phyloP scores from a whole-genome alignment of 2,329 filamentous ascomycete species.

The Kalmusia sp. region DNA sequence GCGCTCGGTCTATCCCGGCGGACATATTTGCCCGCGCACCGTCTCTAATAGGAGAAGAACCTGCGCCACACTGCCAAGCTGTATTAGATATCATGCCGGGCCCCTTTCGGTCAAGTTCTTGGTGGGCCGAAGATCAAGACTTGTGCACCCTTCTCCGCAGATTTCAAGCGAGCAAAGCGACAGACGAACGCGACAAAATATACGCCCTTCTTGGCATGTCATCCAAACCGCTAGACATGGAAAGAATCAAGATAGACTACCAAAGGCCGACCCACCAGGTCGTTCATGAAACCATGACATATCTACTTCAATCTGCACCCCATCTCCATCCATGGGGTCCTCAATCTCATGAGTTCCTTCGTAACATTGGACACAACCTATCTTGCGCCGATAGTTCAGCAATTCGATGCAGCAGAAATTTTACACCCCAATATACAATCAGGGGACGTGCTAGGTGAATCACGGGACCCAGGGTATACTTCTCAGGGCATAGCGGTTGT shows the following conservation, averaged over 20 bases:
- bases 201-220: slow-evolving; percentile 20
- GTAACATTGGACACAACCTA: slow-evolving; percentile 3
- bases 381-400: neutral
- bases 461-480: neutral
- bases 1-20: slow-evolving; percentile 3
- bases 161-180: slow-evolving; percentile 16
- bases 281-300: slow-evolving; percentile 4
- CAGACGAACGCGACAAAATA: slow-evolving; percentile 18
- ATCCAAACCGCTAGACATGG: slow-evolving; percentile 9
- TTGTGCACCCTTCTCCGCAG: slow-evolving; percentile 4
- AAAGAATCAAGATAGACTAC: slow-evolving; percentile 16
- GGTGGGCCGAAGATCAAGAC: neutral
- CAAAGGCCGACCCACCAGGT: slow-evolving; percentile 4
- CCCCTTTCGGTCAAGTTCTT: slow-evolving; percentile 1
- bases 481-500: neutral
- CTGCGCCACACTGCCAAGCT: slow-evolving; percentile 1
- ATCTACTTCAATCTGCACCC: slow-evolving; percentile 4
- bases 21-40: slow-evolving; percentile 1
- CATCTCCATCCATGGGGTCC: neutral
- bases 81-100: slow-evolving; percentile 3
- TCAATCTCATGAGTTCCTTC: slow-evolving; percentile 8
- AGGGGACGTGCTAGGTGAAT: neutral
- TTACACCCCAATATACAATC: slow-evolving; percentile 4
- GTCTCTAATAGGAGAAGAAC: neutral
- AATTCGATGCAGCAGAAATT: slow-evolving; percentile 3